Base-by-base conservation (phyloP, 2,329 filamentous ascomycete species). In the Didymellaceae sp. region DNA sequence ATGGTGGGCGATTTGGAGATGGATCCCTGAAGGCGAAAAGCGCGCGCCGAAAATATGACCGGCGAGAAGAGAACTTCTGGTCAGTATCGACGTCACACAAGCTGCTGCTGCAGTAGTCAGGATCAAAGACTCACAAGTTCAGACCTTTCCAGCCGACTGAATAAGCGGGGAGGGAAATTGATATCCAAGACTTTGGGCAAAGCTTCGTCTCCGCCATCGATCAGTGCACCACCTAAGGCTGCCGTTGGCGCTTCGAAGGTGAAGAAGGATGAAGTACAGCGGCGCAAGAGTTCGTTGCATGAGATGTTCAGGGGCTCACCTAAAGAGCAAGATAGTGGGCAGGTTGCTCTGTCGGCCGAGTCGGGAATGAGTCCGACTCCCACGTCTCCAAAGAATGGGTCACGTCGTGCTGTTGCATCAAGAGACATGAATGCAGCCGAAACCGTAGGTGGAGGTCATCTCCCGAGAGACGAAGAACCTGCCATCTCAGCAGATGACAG, bases 141-240 rank as follows among this genome's bases (percentile, higher is more conserved):
- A 66, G 68, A 68, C 37, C 40, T 65, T 24, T 58, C 68, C 5
- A 58, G 51, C 34, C 62, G 66, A 33, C 52, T 65, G 39, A 49
- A 55, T 8, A 71, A 67, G 41, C 62, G 67, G 5, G 54, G 62
- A 21, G 52, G 42, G 18, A 70, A 65, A 40, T 33, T 59, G 11
- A 35, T 63, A 18, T 57, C 62, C 14, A 68, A 60, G 17, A 62
- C 57, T 4, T 25, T 48, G 4, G 53, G 59, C 4, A 68, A 67
- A 54, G 37, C 63, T 3, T 26, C 57, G 14, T 42, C 66, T 6
- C 43, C 49, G 33, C 44, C 50, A 28, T 47, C 60, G 6, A 67
- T 67, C 35, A 63, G 52, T 21, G 58, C 67, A 4, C 67, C 68
- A 8, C 67, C 70, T 11, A 72, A 66, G 54, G 67, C 66, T 18